phyloP scores from a whole-genome alignment of 2,329 filamentous ascomycete genomes.

The Phyllosticta paracitricarpa region DNA sequence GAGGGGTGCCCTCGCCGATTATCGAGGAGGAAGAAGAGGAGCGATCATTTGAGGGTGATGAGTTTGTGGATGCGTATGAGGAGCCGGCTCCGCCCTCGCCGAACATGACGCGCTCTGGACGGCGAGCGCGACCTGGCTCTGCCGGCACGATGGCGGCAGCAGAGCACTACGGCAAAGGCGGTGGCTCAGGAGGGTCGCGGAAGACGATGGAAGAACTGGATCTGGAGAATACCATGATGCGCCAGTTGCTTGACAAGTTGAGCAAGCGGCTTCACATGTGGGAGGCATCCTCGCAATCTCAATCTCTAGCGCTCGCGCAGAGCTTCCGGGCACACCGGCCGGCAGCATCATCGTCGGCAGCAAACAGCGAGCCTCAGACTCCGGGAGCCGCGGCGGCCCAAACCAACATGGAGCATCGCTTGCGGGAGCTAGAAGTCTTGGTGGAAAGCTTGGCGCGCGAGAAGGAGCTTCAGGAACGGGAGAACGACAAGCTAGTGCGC shows the following conservation, averaged over 20 bases:
- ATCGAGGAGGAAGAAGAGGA: conserved; percentile 38
- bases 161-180: conserved; percentile 6
- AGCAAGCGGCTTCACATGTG: conserved; percentile 85
- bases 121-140: conserved; percentile 19
- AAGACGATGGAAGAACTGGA: conserved; percentile 81
- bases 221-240: conserved; percentile 78
- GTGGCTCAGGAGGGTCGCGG: conserved; percentile 21
- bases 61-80: conserved; percentile 82
- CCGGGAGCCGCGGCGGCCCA: conserved; percentile 1
- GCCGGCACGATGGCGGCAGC: conserved; percentile 16
- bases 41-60: conserved; percentile 41
- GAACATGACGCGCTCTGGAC: conserved; percentile 25
- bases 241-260: conserved; percentile 75
- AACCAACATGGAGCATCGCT: conserved; percentile 8
- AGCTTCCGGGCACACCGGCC: conserved; percentile 44
- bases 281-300: conserved; percentile 83
- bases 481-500: conserved; percentile 52
- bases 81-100: conserved; percentile 42
- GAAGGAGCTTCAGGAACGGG: conserved; percentile 49
- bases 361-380: conserved; percentile 5
- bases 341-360: conserved; percentile 17
- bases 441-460: conserved; percentile 48
- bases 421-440: conserved; percentile 53
- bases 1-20: conserved; percentile 24
- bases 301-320: conserved; percentile 75